Base-by-base conservation (phyloP, 2,329 filamentous ascomycete genomes). In the Xylaria hypoxylon region DNA sequence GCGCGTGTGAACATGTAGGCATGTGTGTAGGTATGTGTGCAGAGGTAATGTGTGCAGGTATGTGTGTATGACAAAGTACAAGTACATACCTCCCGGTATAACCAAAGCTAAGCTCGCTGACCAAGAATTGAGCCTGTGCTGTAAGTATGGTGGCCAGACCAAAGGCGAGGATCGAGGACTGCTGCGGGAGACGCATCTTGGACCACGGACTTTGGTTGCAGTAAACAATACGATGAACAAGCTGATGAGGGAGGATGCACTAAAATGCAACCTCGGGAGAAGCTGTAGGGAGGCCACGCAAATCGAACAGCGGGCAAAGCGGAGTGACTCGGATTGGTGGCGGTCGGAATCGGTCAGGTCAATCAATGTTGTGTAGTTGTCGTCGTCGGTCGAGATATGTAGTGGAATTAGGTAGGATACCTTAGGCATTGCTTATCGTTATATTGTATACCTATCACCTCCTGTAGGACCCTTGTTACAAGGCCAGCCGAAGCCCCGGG, bases 71-170 rank as follows among this genome's bases (percentile, higher is more conserved):
- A 51, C 56, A 51, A 35, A 15, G 28, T 5, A 38, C 13, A 24
- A 64, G 52, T 48, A 69, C 76, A 48, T 81, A 91, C 89, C 84
- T 87, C 73, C 85, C 84, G 67, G 86, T 85, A 75, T 92, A 87
- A 42, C 93, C 93, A 77, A 96, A 96, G 77, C 92, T 94, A 55
- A 93, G 85, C 74, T 89, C 88, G 71, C 89, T 90, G 75, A 93
- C 86, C 60, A 93, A 82, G 73, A 87, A 89, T 74, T 92, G 87
- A 40, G 90, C 90, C 59, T 86, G 84, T 40, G 82, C 82, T 52
- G 82, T 78, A 65, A 85, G 71, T 1, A 71, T 76, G 63, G 82
- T 80, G 69, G 80, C 80, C 68, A 86, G 77, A 70, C 82, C 77
- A 61, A 81, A 75, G 68, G 79, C 78, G 69, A 83, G 73, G 61